These are phyloP conservation scores for Cicer judaicum DNA, from an alignment of 306 rosid genomes.

Conservation along the genomic window DNA sequence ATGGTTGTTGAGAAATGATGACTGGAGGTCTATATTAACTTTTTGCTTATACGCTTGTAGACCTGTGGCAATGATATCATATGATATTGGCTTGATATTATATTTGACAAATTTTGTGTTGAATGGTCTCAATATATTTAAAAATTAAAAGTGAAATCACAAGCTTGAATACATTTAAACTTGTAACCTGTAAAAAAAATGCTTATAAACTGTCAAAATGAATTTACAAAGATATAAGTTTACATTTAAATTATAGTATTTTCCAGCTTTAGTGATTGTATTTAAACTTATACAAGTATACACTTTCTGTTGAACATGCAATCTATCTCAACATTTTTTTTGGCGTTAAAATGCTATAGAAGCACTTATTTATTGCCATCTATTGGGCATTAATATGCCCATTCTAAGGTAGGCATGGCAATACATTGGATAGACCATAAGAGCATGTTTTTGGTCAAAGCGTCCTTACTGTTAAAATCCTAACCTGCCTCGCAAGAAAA, in stretches of 20 bases:
- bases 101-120: slow-evolving; percentile 6
- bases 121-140: slow-evolving; percentile 11
- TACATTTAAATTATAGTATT: neutral
- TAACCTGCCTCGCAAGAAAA: neutral
- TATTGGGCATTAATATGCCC: slow-evolving; percentile 6
- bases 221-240: neutral
- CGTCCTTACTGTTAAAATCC: neutral
- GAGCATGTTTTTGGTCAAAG: neutral
- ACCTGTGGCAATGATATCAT: neutral
- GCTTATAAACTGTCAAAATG: neutral
- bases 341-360: slow-evolving; percentile 26
- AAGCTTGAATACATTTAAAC: slow-evolving; percentile 16
- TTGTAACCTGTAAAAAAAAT: neutral
- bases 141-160: neutral
- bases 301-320: slow-evolving; percentile 12
- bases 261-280: neutral
- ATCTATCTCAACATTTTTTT: neutral
- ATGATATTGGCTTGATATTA: neutral
- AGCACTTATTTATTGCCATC: neutral
- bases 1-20: no score
- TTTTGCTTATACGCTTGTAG: slow-evolving; percentile 19
- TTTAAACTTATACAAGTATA: slow-evolving; percentile 5
- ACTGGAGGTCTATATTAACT: slow-evolving; percentile 21
- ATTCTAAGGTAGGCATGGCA: neutral
- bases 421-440: neutral